Base-by-base conservation (phyloP, 352 stramenopile genomes). In the Hyaloperonospora arabidopsidis region DNA sequence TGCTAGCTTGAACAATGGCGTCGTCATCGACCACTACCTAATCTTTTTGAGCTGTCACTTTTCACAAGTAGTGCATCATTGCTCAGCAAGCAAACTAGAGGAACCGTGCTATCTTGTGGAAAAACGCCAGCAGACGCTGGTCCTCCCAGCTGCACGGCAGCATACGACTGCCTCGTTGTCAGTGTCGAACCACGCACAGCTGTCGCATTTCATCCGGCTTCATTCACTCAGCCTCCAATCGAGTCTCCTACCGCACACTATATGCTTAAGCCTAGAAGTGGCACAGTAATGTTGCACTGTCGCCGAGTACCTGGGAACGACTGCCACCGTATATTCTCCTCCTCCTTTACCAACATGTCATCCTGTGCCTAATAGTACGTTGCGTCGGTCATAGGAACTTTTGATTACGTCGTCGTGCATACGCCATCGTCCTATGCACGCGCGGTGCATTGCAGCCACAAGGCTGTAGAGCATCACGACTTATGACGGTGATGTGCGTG, bases 221-320 rank as follows among this genome's bases (percentile, higher is more conserved):
- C 14, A 69, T 61, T 54, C 41, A 68, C 67, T 45, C 29, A 54
- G 45, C 28, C 34, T 63, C 49, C 36, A 57, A 28, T 52, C 60
- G 21, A 6, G 52, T 46, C 23, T 67, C 23, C 14, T 63, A 57
- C 34, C 83, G 59, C 17, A 67, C 59, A 13, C 86, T 59, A 49
- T 76, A 68, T 40, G 54, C 56, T 38, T 76, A 81, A 10, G 67
- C 52, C 22, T 79, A 62, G 53, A 74, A 86, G 52, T 80, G 75
- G 45, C n/a, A n/a, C n/a, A n/a, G n/a, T n/a, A n/a, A n/a, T n/a
- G n/a, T n/a, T n/a, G n/a, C n/a, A n/a, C n/a, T n/a, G n/a, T n/a
- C n/a, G n/a, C n/a, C n/a, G n/a, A n/a, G n/a, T n/a, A n/a, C n/a
- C n/a, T n/a, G n/a, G n/a, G n/a, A n/a, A n/a, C n/a, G n/a, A n/a